A percentile compares a stretch with the other conserved stretches of the same genome.
Evolutionary conservation across 202 grass and related monocot genomes (phyloP).

Genomic region (Schoenoplectus triqueter): DNA sequence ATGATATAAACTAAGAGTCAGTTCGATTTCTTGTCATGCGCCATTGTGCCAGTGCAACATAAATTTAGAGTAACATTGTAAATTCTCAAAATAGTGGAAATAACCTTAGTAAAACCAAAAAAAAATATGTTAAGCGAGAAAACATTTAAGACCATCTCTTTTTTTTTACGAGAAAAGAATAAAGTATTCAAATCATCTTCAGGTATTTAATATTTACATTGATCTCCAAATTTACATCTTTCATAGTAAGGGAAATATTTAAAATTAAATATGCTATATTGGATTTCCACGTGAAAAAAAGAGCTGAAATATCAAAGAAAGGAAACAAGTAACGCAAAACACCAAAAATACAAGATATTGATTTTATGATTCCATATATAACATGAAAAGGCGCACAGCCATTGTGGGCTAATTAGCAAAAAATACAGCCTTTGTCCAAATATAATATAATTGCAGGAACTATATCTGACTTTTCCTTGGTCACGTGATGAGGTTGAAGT

Average conservation of each 20-base stretch:
- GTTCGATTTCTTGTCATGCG: too few species aligned
- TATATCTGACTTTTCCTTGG: conserved; percentile 3
- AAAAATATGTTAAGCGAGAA: background rate
- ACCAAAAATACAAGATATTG: too few species aligned
- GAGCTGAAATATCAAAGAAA: too few species aligned
- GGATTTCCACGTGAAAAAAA: background rate
- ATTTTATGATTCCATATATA: background rate
- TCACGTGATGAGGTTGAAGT: conserved; percentile 22
- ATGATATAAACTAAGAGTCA: background rate
- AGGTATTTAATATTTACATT: background rate
- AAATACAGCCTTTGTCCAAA: background rate
- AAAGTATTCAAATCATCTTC: background rate
- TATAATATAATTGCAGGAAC: background rate
- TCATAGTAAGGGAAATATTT: background rate
- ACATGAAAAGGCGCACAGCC: background rate
- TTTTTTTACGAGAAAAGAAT: background rate
- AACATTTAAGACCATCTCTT: background rate
- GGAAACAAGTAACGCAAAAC: too few species aligned
- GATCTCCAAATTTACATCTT: background rate
- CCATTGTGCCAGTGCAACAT: too few species aligned
- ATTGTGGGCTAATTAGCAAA: background rate
- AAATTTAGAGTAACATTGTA: background rate
- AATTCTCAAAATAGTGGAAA: background rate
- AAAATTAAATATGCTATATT: background rate
- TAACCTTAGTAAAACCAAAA: background rate